Evolutionary conservation across 208 protist species (phyloP), one percentile per base, ranked within the genome.

Genomic region (Histomonas meleagridis): DNA sequence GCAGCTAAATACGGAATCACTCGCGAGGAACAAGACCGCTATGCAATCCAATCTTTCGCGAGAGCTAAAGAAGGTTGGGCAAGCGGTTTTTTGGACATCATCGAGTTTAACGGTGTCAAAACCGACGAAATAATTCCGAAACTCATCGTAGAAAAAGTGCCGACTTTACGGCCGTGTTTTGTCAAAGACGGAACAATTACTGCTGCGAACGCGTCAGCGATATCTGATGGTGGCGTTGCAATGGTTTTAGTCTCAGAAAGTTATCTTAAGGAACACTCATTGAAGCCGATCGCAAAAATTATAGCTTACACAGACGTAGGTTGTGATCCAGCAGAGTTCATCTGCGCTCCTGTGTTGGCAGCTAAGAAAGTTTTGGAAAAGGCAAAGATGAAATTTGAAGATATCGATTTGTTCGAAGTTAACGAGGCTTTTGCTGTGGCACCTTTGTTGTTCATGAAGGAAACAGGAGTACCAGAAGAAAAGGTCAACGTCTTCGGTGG

Each of bases 381-480:
- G 32, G 94, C 93, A 12, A 65, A 81, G 26, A 23, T 93, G 40
- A 2, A 9, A 26, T 38, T 72, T 4, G 43, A 70, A n/a, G 72
- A 93, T 53, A 79, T 92, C 0, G 92, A 93, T 12, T 48, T 92
- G 35, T 93, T 92, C 51, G 92, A 93, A 78, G 96, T 98, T 91
- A 99, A 98, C 94, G 98, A 98, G 95, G 97, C 97, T 69, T 99
- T 99, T 94, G 94, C 96, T 26, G 96, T 96, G n/a, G 97, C 98
- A n/a, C 93, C 96, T 28, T 92, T 97, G 9, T 96, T 95, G 28
- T 96, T 96, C 57, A 94, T 92, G 28, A 95, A 96, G 0, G 93
- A 97, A 9, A 93, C 97, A 1, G 92, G 94, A 90, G 92, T 98
- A 0, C 32, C 48, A 10, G 51, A 93, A 0, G 93, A 94, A 38